Conservation (phyloP, 148 eudicot species). For the Silene uniflora region DNA sequence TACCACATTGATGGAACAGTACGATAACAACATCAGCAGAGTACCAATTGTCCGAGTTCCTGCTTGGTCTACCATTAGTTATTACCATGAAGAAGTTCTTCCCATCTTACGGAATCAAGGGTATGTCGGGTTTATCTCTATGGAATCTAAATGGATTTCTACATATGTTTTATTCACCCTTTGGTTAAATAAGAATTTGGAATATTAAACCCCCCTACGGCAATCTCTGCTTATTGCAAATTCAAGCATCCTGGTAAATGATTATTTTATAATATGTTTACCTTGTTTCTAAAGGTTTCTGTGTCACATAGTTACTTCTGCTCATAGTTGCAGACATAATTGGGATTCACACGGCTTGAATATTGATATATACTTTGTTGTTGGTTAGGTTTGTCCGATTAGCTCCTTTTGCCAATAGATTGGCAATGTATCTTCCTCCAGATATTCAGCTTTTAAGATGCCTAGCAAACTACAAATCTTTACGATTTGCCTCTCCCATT, state of each 20-base stretch:
- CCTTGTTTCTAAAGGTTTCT: not conserved
- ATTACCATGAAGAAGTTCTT: conserved; percentile 56
- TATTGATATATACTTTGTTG: conserved; percentile 17
- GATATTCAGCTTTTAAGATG: conserved; percentile 68
- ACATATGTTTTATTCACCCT: not conserved
- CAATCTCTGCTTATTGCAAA: not conserved
- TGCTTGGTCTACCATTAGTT: conserved; percentile 73
- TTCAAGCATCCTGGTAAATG: not conserved
- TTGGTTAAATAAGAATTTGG: not conserved
- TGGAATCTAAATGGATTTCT: not conserved
- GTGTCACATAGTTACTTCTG: conserved; percentile 5
- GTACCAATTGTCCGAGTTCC: conserved; percentile 52
- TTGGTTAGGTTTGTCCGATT: conserved; percentile 63
- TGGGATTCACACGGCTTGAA: not conserved
- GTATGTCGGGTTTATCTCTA: conserved; percentile 30
- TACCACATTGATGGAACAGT: conserved; percentile 43
- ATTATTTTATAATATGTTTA: not conserved
- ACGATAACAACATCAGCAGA: conserved; percentile 49
- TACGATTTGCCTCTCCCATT: conserved; percentile 66
- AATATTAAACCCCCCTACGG: too few species aligned
- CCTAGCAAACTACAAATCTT: conserved; percentile 68
- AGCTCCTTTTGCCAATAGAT: conserved; percentile 86
- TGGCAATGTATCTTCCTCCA: conserved; percentile 64
- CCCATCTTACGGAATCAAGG: conserved; percentile 60
- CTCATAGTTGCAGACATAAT: not conserved